Base-by-base conservation (phyloP, 1,284 basidiomycete genomes). In the Puccinia triticina region DNA sequence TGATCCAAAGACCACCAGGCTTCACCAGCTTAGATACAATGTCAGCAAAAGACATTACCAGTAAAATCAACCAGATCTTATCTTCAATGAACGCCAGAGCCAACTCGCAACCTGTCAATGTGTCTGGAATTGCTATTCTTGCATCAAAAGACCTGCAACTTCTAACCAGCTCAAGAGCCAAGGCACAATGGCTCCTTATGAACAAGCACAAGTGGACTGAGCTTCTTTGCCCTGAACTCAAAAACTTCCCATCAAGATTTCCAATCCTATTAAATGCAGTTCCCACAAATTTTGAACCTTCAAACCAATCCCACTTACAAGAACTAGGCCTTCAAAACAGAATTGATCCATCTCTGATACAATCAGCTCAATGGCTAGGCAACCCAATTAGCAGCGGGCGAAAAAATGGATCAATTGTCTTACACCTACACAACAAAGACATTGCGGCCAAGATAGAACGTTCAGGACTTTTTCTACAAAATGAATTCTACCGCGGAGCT, bases 321-420 rank as follows among this genome's bases (percentile, higher is more conserved):
- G 43, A 12, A 12, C 40, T 46, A 3, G 67, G 67, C 37, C 4
- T 59, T 1, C 67, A 71, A 50, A 71, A 71, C 18, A 11, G 8
- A 48, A 71, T 71, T 23, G 14, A 71, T 50, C 40, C 67, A 50
- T n/a, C n/a, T n/a, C n/a, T n/a, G n/a, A n/a, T n/a, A n/a, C n/a
- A n/a, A n/a, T n/a, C n/a, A n/a, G n/a, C n/a, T n/a, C n/a, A n/a
- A n/a, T n/a, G n/a, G n/a, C n/a, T n/a, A n/a, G n/a, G n/a, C n/a
- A n/a, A n/a, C n/a, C n/a, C n/a, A n/a, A n/a, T n/a, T n/a, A n/a
- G n/a, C n/a, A n/a, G n/a, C n/a, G n/a, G n/a, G n/a, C n/a, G n/a
- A n/a, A n/a, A n/a, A n/a, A n/a, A n/a, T n/a, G n/a, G n/a, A n/a
- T n/a, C n/a, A n/a, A n/a, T n/a, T n/a, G n/a, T n/a, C n/a, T n/a